Evolutionary conservation across 805 yeast species (phyloP), one percentile per base, ranked within the genome.

Genomic region (Starmera dryadoides): DNA sequence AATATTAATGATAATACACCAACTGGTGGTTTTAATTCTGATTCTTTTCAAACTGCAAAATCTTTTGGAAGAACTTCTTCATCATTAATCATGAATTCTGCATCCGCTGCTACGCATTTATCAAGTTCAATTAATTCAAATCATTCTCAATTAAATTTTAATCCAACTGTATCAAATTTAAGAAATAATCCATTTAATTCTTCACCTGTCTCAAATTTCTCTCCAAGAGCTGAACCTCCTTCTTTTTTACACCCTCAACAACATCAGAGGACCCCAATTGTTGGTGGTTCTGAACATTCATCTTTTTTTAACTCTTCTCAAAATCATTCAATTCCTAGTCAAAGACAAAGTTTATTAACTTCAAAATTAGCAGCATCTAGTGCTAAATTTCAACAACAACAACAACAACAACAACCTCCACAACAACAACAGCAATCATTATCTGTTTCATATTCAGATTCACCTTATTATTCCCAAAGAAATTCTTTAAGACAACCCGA

Each of bases 401-500:
- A 30, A 21, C 10, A 15, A 29, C 18, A 18, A 20, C 47, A 36
- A 12, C 38, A 37, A 30, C 46, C 59, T 66, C 22, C 32, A 15
- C n/a, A n/a, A n/a, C n/a, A n/a, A n/a, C n/a, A n/a, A 21, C 8
- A 9, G 6, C 9, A 6, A 21, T 21, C 23, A 21, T 21, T 21
- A 21, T 21, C 23, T 21, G 23, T 9, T 21, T 21, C 23, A 9
- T 21, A 21, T 9, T 6, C 23, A 6, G 23, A 21, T 9, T 21
- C 23, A 6, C 23, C 23, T 6, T 21, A 6, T 21, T 9, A 21
- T 21, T 21, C 6, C 9, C 71, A 73, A 32, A 52, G 68, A 33
- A 59, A 64, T 37, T 68, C 68, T 49, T 64, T 66, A 50, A 60
- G 73, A 25, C 68, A 74, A 7, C 61, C 69, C 6, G 64, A 63